Conservation (phyloP, 169 alveolate species). For the Cryptosporidium meleagridis region DNA sequence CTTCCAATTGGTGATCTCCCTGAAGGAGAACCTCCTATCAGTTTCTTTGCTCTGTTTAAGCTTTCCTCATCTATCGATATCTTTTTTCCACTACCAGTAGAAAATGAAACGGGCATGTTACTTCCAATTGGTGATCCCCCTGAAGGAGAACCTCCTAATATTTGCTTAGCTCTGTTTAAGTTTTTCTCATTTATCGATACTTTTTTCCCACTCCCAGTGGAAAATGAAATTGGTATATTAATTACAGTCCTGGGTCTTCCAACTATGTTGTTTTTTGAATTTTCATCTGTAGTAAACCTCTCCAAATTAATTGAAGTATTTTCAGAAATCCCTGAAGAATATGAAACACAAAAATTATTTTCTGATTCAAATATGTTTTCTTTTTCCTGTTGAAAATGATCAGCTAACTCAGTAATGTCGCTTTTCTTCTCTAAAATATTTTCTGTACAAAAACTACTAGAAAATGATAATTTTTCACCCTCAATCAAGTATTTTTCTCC, state of each 20-base stretch:
- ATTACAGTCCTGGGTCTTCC: not conserved
- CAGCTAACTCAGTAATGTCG: not conserved
- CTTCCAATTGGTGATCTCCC: not conserved
- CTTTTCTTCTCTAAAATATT: not conserved
- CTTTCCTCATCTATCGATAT: not conserved
- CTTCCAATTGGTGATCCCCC: not conserved
- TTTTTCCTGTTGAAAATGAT: not conserved
- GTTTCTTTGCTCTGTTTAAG: slow-evolving; percentile 1
- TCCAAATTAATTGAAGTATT: not conserved
- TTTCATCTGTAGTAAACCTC: not conserved
- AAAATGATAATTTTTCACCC: not conserved
- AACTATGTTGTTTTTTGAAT: too few species aligned
- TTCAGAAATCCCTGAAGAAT: not conserved
- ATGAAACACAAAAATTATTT: not conserved
- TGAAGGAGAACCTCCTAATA: not conserved
- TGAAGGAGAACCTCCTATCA: not conserved
- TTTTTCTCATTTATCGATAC: not conserved
- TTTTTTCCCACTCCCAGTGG: slow-evolving; percentile 35
- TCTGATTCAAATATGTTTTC: not conserved
- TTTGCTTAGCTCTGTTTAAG: not conserved
- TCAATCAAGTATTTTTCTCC: not conserved
- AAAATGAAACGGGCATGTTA: slow-evolving; percentile 11
- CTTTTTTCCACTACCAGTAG: slow-evolving; percentile 33
- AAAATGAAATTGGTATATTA: not conserved
- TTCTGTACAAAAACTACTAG: too few species aligned